These are phyloP conservation scores for Fomitopsis betulina DNA, from an alignment of 1,284 basidiomycete species.

Conservation along the genomic window DNA sequence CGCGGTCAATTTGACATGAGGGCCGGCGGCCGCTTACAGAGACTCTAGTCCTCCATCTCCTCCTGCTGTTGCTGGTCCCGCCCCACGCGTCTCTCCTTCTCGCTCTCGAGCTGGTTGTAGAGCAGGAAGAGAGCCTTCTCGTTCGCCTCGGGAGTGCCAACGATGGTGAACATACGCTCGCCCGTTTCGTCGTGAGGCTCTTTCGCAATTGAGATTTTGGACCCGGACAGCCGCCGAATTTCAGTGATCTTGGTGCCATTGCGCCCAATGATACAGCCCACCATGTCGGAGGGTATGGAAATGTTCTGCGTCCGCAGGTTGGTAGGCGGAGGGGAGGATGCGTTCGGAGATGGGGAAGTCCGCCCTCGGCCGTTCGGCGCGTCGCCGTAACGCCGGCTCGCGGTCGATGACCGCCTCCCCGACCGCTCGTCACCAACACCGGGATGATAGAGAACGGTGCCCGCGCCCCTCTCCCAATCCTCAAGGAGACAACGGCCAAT, in stretches of 20 bases:
- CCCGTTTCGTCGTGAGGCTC: constrained; percentile 97
- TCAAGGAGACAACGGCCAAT: constrained; percentile 94
- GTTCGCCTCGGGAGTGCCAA: constrained; percentile 93
- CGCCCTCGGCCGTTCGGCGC: constrained; percentile 50
- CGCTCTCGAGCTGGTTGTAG: constrained; percentile 95
- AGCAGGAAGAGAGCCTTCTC: constrained; percentile 96
- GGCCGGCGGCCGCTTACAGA: not conserved
- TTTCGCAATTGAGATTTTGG: constrained; percentile 97
- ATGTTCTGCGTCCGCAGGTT: constrained; percentile 98
- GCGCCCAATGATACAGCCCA: constrained; percentile 96
- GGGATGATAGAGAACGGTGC: constrained; percentile 95
- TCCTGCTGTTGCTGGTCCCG: constrained; percentile 68
- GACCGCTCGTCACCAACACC: constrained; percentile 76
- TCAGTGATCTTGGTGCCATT: constrained; percentile 98
- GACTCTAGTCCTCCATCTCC: constrained; percentile 29
- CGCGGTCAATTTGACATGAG: not conserved
- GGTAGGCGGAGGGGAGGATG: constrained; percentile 54
- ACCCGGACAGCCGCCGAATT: constrained; percentile 94
- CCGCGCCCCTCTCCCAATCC: constrained; percentile 92
- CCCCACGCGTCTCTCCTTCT: constrained; percentile 89
- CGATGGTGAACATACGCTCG: constrained; percentile 99
- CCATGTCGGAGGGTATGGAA: constrained; percentile 98
- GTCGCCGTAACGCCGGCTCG: constrained; percentile 43
- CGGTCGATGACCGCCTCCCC: constrained; percentile 26
- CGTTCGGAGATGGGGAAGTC: constrained; percentile 56